Base-by-base conservation (phyloP, 2,329 filamentous ascomycete species). In the Fusarium hainanense region DNA sequence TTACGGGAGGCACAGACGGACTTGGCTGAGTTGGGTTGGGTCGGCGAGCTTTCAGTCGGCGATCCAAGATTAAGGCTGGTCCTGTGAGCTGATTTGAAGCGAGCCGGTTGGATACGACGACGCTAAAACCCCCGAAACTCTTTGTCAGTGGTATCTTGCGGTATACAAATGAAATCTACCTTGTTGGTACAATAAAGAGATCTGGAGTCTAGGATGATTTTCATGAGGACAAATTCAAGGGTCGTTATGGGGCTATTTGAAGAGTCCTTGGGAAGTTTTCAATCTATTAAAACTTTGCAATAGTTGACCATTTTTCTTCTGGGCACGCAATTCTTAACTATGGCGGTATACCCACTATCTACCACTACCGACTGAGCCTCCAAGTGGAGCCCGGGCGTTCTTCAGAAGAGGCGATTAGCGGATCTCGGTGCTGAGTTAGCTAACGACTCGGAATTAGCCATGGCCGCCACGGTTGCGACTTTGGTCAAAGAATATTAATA, bases 81-180 rank as follows among this genome's bases (percentile, higher is more conserved):
- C 72, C 64, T 70, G 65, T 74, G 73, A 74, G 74, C 72, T 44
- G 41, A 66, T 68, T 59, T 66, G 49, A 56, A 54, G 70, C 25
- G 3, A 25, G 74, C 51, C 73, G 74, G 75, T 77, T 78, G 75
- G 76, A 67, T 60, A 54, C 57, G 32, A 51, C 46, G 62, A 74
- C 75, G 70, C 74, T 75, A 75, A 66, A 60, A 42, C 40, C 68
- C 37, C 71, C 69, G 58, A 57, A 54, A 68, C 30, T 50, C 25
- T 49, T 51, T 50, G 54, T 52, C 27, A 66, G 47, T 37, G 20
- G 56, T 56, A 69, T 59, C 57, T 51, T 56, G 49, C 56, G 41
- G 67, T 68, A 68, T 64, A 49, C 49, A 40, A 34, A 46, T 46
- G 30, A 55, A 37, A 25, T 34, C 34, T 41, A 54, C 55, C 49